These are phyloP conservation scores for Boletus rufocinnamomeus DNA, from an alignment of 768 basidiomycete genomes.

Conservation along the genomic window DNA sequence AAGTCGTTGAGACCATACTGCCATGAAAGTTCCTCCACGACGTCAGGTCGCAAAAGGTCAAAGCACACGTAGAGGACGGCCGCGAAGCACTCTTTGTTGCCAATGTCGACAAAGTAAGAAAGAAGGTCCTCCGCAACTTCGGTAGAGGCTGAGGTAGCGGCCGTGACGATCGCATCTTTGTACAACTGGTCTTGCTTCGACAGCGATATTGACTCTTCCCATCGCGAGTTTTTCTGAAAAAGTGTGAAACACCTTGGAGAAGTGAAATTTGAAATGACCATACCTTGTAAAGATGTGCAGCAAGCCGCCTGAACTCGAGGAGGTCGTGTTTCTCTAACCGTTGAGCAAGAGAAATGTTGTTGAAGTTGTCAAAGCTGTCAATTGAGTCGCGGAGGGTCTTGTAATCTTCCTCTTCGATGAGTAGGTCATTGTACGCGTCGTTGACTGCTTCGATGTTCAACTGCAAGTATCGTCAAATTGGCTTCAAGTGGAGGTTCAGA, in stretches of 20 bases:
- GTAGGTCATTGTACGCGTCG: conserved; percentile 95
- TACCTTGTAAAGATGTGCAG: conserved; percentile 95
- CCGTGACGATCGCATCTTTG: conserved; percentile 95
- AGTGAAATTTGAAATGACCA: conserved; percentile 1
- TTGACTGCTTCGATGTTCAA: conserved; percentile 97
- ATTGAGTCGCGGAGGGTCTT: conserved; percentile 97
- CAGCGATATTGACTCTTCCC: conserved; percentile 95
- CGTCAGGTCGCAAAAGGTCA: conserved; percentile 90
- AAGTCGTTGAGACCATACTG: conserved; percentile 95
- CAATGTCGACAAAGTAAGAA: conserved; percentile 96
- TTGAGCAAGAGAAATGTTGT: conserved; percentile 83
- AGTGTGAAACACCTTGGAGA: background rate
- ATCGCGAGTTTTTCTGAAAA: conserved; percentile 83
- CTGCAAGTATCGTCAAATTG: conserved; percentile 41
- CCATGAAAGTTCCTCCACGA: conserved; percentile 96
- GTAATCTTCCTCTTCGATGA: conserved; percentile 99
- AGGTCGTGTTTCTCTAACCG: conserved; percentile 88
- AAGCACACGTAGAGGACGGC: conserved; percentile 90
- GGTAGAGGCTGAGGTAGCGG: conserved; percentile 77
- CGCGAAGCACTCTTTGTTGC: conserved; percentile 97
- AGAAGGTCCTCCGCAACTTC: conserved; percentile 95
- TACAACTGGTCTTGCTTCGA: conserved; percentile 97
- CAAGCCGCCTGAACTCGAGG: conserved; percentile 92
- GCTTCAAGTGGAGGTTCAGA: background rate
- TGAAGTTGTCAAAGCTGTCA: conserved; percentile 98